Base-by-base conservation (phyloP, 1,284 basidiomycete genomes). In the Polyporus tsugae region DNA sequence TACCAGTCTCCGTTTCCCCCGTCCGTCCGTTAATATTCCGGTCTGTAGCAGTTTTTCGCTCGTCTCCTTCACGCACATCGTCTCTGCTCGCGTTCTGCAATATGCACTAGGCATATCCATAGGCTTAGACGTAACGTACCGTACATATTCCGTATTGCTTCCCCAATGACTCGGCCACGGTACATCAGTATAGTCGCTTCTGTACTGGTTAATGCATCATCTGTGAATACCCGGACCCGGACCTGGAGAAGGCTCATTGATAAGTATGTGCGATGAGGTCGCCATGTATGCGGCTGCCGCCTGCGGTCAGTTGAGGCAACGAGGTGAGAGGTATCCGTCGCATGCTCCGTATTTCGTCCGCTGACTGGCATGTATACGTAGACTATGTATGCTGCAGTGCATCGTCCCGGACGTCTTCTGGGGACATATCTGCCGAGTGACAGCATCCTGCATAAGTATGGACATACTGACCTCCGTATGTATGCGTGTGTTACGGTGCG, bases 91-190 rank as follows among this genome's bases (percentile, higher is more conserved):
- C 46, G 46, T 10, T 25, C 46, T 35, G 52, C 41, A 39, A 22
- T 19, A 42, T 36, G 61, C 61, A 62, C 49, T 35, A 62, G 44
- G 46, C 61, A 62, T 36, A 62, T 29, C 25, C 17, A 15, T 2
- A 52, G 44, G 33, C 61, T 38, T 62, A 62, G 44, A 62, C 44
- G 61, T 62, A 62, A 62, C 44, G 61, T 62, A 62, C n/a, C 46
- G 61, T 62, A 62, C 61, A 58, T 55, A 63, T 22, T 36, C 25
- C 7, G 6, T 55, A 35, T 55, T 55, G 25, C 49, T 52, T 29
- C 10, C 49, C 25, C 25, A 29, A 25, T 15, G 49, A 6, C 49
- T 4, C 46, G n/a, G n/a, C n/a, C 29, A 2, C 3, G 6, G 15
- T 22, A 53, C 15, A 25, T 53, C 52, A 17, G 52, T 53, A 55